Evolutionary conservation across 192 early-diverging fungal genomes (phyloP).

Genomic region (Paraglomus brasilianum): DNA sequence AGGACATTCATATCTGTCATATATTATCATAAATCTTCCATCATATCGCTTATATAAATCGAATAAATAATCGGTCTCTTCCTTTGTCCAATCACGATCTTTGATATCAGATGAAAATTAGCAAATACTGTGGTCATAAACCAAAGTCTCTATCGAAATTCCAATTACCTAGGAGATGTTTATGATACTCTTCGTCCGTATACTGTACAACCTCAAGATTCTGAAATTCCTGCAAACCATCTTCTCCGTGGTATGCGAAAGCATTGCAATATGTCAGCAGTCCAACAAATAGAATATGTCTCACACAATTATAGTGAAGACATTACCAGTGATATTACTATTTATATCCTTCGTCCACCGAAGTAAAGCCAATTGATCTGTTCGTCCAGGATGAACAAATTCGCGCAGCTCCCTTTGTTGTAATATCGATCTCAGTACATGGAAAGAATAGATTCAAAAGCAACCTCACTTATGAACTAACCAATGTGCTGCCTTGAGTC

Average conservation of each 20-base stretch:
- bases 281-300: not conserved
- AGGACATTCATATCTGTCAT: conserved; percentile 75
- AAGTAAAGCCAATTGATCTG: conserved; percentile 66
- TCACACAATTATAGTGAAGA: not conserved
- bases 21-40: conserved; percentile 80
- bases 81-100: conserved; percentile 76
- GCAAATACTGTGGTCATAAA: not conserved
- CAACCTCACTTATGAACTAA: no score
- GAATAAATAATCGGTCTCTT: conserved; percentile 85
- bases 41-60: conserved; percentile 72
- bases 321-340: conserved; percentile 36
- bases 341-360: conserved; percentile 81
- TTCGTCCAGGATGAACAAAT: conserved; percentile 77
- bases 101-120: conserved; percentile 15
- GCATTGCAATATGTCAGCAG: no score
- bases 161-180: conserved; percentile 57
- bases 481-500: conserved; percentile 67
- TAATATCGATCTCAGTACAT: no score
- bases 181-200: conserved; percentile 83
- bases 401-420: conserved; percentile 61
- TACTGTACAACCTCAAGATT: conserved; percentile 66
- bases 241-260: no score
- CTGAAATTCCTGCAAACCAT: no score
- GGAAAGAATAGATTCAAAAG: no score
- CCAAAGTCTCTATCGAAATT: not conserved